Percentiles rank a stretch among this genome's conserved stretches.
Evolutionary conservation across 495 filamentous ascomycete genomes (phyloP).

Genomic region (Entonaema liquescens): DNA sequence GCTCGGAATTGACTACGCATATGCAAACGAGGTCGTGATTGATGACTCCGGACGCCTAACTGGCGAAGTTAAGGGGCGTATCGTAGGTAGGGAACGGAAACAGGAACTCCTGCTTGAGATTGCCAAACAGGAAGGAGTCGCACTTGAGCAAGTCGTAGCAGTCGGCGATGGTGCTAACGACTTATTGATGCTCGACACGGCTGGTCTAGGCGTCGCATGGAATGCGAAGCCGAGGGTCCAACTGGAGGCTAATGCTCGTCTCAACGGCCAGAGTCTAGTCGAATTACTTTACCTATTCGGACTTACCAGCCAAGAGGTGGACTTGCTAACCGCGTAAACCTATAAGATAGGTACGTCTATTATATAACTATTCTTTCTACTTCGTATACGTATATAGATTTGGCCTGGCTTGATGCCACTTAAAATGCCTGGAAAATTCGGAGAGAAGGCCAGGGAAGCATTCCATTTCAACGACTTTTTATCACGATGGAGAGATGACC

Average conservation of each 20-base stretch:
- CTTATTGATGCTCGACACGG: slow-evolving; percentile 86
- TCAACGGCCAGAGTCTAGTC: slow-evolving; percentile 81
- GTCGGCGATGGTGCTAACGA: slow-evolving; percentile 97
- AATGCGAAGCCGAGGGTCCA: slow-evolving; percentile 94
- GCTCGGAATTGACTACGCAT: slow-evolving; percentile 84
- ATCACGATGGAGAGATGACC: slow-evolving; percentile 1
- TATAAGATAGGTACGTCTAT: slow-evolving; percentile 19
- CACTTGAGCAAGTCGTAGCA: slow-evolving; percentile 79
- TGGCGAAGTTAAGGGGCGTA: slow-evolving; percentile 77
- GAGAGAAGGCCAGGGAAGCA: not conserved
- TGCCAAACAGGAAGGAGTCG: slow-evolving; percentile 74
- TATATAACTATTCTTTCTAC: slow-evolving; percentile 9
- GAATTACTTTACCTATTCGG: slow-evolving; percentile 89
- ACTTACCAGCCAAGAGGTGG: slow-evolving; percentile 71
- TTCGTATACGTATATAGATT: slow-evolving; percentile 25
- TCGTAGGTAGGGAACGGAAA: slow-evolving; percentile 86
- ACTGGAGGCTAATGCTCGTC: slow-evolving; percentile 77
- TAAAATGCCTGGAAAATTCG: slow-evolving; percentile 8
- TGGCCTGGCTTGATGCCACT: slow-evolving; percentile 7
- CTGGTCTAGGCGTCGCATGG: slow-evolving; percentile 91
- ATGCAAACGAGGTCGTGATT: slow-evolving; percentile 84
- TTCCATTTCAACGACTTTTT: not conserved
- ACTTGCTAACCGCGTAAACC: slow-evolving; percentile 52
- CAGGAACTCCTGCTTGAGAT: slow-evolving; percentile 77
- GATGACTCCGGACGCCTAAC: slow-evolving; percentile 72